Evolutionary conservation across 192 early-diverging fungal genomes (phyloP), one percentile per base, ranked within the genome.

Genomic region (Cladochytrium replicatum): DNA sequence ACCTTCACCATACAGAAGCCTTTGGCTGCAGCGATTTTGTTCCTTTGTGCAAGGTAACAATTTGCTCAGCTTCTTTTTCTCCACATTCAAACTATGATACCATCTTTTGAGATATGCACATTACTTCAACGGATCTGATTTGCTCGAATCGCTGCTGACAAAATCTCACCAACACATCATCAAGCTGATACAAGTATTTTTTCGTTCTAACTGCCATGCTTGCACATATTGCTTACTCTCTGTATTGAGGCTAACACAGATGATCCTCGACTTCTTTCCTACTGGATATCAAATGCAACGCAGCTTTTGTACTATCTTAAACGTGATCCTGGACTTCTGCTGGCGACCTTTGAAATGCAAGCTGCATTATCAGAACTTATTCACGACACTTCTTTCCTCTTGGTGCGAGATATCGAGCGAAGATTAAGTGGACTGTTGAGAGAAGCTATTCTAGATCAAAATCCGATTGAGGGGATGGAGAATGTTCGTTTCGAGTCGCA

Each of bases 291-390:
- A 25, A 94, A 97, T 62, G 70, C 77, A 38, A 81, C 80, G 30
- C 83, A 85, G 39, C 69, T 97, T 4, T 61, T 90, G 2, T 85
- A 88, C 54, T 94, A 85, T 60, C 60, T 97, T 32, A 90, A 90
- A 60, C 82, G 85, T 46, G 93, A 97, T 63, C 54, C 72, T 26
- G 78, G 77, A 17, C 74, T 95, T 19, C 74, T 81, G 17, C 60
- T 75, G 17, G 67, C 77, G 2, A 83, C 87, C 25, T 79, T 68
- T 24, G 73, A 84, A 41, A 67, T 77, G 29, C 91, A 97, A 59
- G 67, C 83, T 0, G 66, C 69, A n/a, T 69, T 97, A 43, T 75
- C 85, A 4, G 91, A 92, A 50, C 75, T 90, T 27, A 72, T 90
- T 32, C 71, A 81, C 40, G 88, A 75, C 24, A 25, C 58, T 4